Evolutionary conservation across 805 yeast genomes (phyloP).

Genomic region (Brettanomyces custersianus): DNA sequence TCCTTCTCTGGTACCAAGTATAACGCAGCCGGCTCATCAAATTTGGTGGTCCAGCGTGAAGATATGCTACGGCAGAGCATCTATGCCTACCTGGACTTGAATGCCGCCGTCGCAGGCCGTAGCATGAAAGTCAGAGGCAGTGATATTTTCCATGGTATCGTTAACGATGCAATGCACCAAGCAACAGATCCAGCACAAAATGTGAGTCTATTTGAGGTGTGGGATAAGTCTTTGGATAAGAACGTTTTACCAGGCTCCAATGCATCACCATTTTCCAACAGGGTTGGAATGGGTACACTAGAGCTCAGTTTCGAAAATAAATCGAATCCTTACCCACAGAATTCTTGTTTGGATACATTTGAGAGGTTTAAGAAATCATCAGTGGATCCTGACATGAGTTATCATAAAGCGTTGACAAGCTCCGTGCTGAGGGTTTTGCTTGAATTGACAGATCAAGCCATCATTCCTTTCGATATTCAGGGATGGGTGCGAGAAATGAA

Average conservation of each 20-base stretch:
- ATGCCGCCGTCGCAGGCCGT: slow-evolving; percentile 50
- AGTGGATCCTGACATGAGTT: slow-evolving; percentile 48
- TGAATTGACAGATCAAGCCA: slow-evolving; percentile 64
- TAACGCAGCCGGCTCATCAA: slow-evolving; percentile 79
- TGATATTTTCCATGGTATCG: slow-evolving; percentile 49
- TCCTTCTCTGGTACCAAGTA: slow-evolving; percentile 80
- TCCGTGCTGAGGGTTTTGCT: slow-evolving; percentile 44
- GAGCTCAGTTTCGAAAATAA: slow-evolving; percentile 39
- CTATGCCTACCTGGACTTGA: slow-evolving; percentile 64
- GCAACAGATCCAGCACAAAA: slow-evolving; percentile 20
- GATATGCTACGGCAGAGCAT: slow-evolving; percentile 50
- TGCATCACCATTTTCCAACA: slow-evolving; percentile 56
- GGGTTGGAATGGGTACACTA: slow-evolving; percentile 61
- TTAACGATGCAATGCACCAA: slow-evolving; percentile 31
- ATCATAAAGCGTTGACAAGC: slow-evolving; percentile 48
- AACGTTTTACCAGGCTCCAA: slow-evolving; percentile 39
- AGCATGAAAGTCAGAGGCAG: slow-evolving; percentile 41
- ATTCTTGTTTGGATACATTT: slow-evolving; percentile 58
- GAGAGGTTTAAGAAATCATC: slow-evolving; percentile 37
- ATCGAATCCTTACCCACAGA: slow-evolving; percentile 31
- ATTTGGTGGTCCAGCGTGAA: slow-evolving; percentile 54
- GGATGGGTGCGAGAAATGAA: slow-evolving; percentile 37
- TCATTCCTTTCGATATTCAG: slow-evolving; percentile 58
- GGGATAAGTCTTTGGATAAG: slow-evolving; percentile 13
- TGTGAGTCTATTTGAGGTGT: slow-evolving; percentile 13